Base-by-base conservation (phyloP, 2,329 filamentous ascomycete species). In the Penicillium olsonii region DNA sequence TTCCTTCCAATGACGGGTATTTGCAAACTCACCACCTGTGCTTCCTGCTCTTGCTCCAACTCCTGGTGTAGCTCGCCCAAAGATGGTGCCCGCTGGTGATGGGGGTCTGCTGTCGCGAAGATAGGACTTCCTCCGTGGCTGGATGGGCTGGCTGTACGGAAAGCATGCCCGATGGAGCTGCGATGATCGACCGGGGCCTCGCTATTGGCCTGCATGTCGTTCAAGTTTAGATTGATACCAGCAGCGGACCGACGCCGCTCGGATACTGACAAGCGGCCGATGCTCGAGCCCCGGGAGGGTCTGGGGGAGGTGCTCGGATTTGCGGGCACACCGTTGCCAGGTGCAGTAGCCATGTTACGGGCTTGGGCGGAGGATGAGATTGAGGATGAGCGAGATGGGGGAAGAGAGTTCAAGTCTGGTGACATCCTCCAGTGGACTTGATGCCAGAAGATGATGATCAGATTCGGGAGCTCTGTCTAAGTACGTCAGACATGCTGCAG, bases 351-450 rank as follows among this genome's bases (percentile, higher is more conserved):
- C 45, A 58, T 56, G 52, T 62, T 63, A 54, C 70, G 66, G 39
- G 59, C 54, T 44, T 66, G 66, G 33, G 66, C 61, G 22, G 57
- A 65, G 26, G 71, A 68, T 27, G 72, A 73, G 31, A 67, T 64
- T 12, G 71, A 69, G 27, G 69, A 66, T 4, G 73, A 75, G 54
- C 76, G 76, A 24, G 83, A 85, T 31, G 77, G 73, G 35, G 84
- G 82, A 50, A 90, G 78, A 6, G 85, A 85, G 76, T 90, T 88
- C 65, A 90, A 79, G 73, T 90, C 87, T 42, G 87, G 87, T 57
- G 85, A 81, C 87, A 90, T 88, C 47, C 18, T 48, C 34, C 19
- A 15, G n/a, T 11, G 15, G 19, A 15, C 37, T 26, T 19, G 42
- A 39, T 24, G 26, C 17, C 29, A 38, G 22, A 31, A 22, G 37